phyloP scores from a whole-genome alignment of 257 asterid species.

The Orobanche coerulescens region DNA sequence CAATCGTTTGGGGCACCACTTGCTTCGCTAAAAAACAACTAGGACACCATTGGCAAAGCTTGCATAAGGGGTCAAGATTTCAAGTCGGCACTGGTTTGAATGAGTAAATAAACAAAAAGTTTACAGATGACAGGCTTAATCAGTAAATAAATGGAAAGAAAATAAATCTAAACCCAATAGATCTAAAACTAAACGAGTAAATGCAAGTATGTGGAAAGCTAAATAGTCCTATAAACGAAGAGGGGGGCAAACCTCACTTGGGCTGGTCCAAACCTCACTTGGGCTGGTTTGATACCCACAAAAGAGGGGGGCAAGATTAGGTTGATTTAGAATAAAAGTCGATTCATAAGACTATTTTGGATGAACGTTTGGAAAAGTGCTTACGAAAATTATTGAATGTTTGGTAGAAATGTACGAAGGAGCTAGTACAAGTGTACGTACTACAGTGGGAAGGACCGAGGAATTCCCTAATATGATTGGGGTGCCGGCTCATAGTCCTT shows the following conservation, averaged over 20 bases:
- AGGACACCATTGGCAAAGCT: too few relatives aligned
- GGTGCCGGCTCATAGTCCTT: too few relatives aligned
- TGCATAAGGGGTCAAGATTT: too few relatives aligned
- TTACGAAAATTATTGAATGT: too few relatives aligned
- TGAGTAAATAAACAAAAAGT: not conserved
- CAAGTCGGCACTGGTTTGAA: too few relatives aligned
- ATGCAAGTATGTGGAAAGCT: not conserved
- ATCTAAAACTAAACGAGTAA: not conserved
- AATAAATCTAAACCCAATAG: slow-evolving; percentile 5
- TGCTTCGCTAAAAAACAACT: too few relatives aligned
- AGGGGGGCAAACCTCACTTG: slow-evolving; percentile 9
- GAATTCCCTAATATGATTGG: too few relatives aligned
- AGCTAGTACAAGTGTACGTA: too few relatives aligned
- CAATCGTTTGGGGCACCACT: too few relatives aligned
- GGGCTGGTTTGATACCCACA: not conserved
- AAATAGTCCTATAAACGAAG: not conserved
- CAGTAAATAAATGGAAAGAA: not conserved
- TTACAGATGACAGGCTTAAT: not conserved
- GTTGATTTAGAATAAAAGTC: not conserved
- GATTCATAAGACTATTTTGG: not conserved
- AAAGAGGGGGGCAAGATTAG: not conserved
- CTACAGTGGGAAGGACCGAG: too few relatives aligned
- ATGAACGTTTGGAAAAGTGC: not conserved
- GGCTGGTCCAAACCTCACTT: not conserved
- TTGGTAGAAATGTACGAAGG: too few relatives aligned